A percentile compares a stretch with the other conserved stretches of the same genome.
Conservation (phyloP, 805 yeast genomes). For the Yarrowia sp. region DNA sequence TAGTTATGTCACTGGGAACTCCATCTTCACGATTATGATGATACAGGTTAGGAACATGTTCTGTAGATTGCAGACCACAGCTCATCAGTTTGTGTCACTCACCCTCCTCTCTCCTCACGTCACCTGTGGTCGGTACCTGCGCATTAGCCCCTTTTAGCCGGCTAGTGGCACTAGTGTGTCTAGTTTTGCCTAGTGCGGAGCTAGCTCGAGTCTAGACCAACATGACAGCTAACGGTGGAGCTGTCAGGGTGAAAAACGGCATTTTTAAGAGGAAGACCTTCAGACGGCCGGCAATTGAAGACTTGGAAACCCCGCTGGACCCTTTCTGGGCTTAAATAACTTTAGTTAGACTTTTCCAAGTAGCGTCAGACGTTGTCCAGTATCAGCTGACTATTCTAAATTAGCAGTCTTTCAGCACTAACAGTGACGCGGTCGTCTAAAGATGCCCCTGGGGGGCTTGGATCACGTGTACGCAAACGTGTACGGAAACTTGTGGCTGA, state of each 20-base stretch:
- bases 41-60: too few relatives aligned
- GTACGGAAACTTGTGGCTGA: not conserved
- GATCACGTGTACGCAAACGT: constrained; percentile 5
- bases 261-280: not conserved
- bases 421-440: not conserved
- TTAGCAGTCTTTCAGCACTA: constrained; percentile 3
- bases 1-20: too few relatives aligned
- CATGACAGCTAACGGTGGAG: constrained; percentile 20
- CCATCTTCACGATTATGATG: too few relatives aligned
- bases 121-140: constrained; percentile 27
- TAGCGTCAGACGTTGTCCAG: not conserved
- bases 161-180: constrained; percentile 6
- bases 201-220: constrained; percentile 14
- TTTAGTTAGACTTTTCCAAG: constrained; percentile 4
- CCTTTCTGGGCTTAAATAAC: not conserved
- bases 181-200: constrained; percentile 1
- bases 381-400: constrained; percentile 5
- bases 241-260: not conserved
- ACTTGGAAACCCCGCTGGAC: too few relatives aligned
- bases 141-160: constrained; percentile 27
- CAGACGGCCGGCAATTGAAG: not conserved
- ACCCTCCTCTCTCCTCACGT: not conserved
- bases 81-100: too few relatives aligned
- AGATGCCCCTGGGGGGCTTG: not conserved
- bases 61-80: too few relatives aligned